Percentiles rank a stretch among this genome's conserved stretches.
Evolutionary conservation across 441 rosid species (phyloP).

Genomic region (Capsella rubella): DNA sequence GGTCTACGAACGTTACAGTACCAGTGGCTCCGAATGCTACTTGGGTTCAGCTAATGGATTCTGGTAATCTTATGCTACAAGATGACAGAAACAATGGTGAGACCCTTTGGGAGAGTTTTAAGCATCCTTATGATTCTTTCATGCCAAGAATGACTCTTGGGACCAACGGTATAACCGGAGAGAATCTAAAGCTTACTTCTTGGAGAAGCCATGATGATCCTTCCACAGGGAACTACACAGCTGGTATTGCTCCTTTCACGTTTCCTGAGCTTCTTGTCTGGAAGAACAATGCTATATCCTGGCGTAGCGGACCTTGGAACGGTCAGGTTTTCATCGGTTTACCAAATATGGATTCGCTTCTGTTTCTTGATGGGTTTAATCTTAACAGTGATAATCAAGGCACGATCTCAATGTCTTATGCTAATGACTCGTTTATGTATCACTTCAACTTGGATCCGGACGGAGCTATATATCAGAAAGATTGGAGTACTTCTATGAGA

Average conservation of each 20-base stretch:
- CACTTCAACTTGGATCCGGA: slow-evolving; percentile 44
- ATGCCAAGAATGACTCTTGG: slow-evolving; percentile 44
- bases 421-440: slow-evolving; percentile 21
- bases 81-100: slow-evolving; percentile 26
- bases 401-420: slow-evolving; percentile 11
- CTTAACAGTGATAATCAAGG: slow-evolving; percentile 41
- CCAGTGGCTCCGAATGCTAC: slow-evolving; percentile 35
- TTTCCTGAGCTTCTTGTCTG: slow-evolving; percentile 54
- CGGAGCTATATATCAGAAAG: slow-evolving; percentile 35
- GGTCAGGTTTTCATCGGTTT: slow-evolving; percentile 52
- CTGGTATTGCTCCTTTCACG: slow-evolving; percentile 36
- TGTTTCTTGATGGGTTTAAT: slow-evolving; percentile 40
- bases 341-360: slow-evolving; percentile 40
- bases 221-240: slow-evolving; percentile 53
- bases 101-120: slow-evolving; percentile 58
- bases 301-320: slow-evolving; percentile 67
- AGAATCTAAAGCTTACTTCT: slow-evolving; percentile 46
- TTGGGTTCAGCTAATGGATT: slow-evolving; percentile 47
- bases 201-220: slow-evolving; percentile 60
- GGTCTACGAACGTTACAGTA: slow-evolving; percentile 53
- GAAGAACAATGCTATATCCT: slow-evolving; percentile 45
- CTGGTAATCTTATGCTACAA: slow-evolving; percentile 54
- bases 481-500: slow-evolving; percentile 38
- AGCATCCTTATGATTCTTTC: slow-evolving; percentile 47
- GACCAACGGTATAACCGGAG: slow-evolving; percentile 31